These are phyloP conservation scores for Dictyophora rubrovolvata DNA, from an alignment of 768 basidiomycete genomes.

Conservation along the genomic window DNA sequence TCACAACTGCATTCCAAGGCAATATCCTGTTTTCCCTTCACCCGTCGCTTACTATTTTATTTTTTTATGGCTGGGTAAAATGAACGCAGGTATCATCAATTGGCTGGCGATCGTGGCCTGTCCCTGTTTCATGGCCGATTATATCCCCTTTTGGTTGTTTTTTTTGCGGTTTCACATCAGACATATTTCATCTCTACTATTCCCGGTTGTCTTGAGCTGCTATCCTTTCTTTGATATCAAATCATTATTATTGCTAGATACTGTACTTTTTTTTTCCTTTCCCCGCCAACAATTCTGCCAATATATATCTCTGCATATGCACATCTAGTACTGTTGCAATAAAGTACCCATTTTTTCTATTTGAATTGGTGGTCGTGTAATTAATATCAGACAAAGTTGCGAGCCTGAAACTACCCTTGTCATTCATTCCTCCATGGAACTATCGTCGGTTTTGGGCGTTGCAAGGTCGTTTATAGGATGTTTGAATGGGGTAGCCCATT, in stretches of 20 bases:
- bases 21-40: not conserved
- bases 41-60: not conserved
- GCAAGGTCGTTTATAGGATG: constrained; percentile 26
- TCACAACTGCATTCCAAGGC: not conserved
- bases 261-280: not conserved
- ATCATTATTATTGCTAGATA: not conserved
- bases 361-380: too few relatives aligned
- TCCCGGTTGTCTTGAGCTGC: not conserved
- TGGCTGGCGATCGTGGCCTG: too few relatives aligned
- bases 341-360: not conserved
- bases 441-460: constrained; percentile 11
- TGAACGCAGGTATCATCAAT: too few relatives aligned
- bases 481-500: constrained; percentile 48
- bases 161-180: not conserved
- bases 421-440: constrained; percentile 3
- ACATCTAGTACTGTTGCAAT: not conserved
- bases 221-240: not conserved
- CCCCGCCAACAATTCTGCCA: not conserved
- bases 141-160: not conserved
- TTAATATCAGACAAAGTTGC: too few relatives aligned
- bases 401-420: not conserved
- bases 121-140: not conserved
- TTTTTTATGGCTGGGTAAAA: not conserved
- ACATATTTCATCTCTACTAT: not conserved
- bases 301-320: not conserved